phyloP scores from a whole-genome alignment of 2,329 filamentous ascomycete species.

The Lithohypha guttulata region DNA sequence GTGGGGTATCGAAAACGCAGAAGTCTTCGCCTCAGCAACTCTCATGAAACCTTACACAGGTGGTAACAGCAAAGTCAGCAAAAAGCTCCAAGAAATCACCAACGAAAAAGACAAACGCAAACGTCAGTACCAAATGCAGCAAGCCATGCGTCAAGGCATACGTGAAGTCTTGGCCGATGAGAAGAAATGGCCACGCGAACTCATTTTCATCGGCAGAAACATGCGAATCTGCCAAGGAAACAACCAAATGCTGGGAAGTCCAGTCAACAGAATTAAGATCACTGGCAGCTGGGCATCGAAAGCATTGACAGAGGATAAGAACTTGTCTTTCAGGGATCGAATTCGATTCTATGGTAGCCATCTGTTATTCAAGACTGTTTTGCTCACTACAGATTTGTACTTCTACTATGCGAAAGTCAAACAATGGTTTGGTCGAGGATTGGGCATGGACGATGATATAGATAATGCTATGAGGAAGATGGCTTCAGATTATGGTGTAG shows the following conservation, averaged over 20 bases:
- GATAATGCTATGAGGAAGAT: conserved; percentile 78
- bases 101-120: conserved; percentile 46
- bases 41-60: conserved; percentile 85
- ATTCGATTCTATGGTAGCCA: conserved; percentile 64
- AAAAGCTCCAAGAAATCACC: conserved; percentile 45
- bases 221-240: conserved; percentile 88
- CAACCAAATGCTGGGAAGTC: conserved; percentile 80
- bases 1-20: conserved; percentile 83
- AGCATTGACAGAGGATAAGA: conserved; percentile 64
- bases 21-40: conserved; percentile 85
- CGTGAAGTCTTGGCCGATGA: conserved; percentile 75
- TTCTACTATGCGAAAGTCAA: conserved; percentile 73
- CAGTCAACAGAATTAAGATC: conserved; percentile 85
- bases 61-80: conserved; percentile 57
- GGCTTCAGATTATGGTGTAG: conserved; percentile 83
- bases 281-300: conserved; percentile 82
- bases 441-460: conserved; percentile 89
- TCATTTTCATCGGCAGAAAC: conserved; percentile 85
- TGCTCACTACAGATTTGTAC: conserved; percentile 65
- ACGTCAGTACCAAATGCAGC: conserved; percentile 68
- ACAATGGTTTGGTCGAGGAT: conserved; percentile 64
- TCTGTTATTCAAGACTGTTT: conserved; percentile 66
- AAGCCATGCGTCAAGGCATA: conserved; percentile 59
- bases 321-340: conserved; percentile 52
- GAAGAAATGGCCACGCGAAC: conserved; percentile 77